Base-by-base conservation (phyloP, 2,329 filamentous ascomycete species). In the Xylariaceae sp. region DNA sequence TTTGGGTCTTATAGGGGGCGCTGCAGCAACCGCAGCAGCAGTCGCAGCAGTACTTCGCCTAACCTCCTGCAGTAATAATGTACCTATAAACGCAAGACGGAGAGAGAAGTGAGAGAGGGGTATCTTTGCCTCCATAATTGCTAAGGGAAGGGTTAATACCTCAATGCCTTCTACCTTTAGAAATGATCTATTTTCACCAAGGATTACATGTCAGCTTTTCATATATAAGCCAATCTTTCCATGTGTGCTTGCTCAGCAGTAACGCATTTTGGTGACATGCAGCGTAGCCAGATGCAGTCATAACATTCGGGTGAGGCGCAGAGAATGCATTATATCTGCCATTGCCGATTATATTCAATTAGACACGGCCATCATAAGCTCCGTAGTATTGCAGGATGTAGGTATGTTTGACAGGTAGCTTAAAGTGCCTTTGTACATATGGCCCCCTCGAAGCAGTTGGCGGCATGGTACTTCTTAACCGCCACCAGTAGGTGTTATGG, bases 381-480 rank as follows among this genome's bases (percentile, higher is more conserved):
- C n/a, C n/a, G n/a, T n/a, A n/a, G n/a, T 16, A 2, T 20, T 13
- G 36, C 43, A 42, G 21, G 26, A 32, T 32, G 18, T 35, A 30
- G 10, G 20, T 20, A 45, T 33, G n/a, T 26, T 44, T 20, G 26
- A 40, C 41, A 40, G 18, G 16, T 24, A 24, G 6, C 21, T 6
- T 5, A 4, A 24, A 37, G 42, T 26, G 49, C 53, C 49, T 30
- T 30, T 13, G 13, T 44, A 45, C 37, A 39, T 39, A 23, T 27
- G 16, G 49, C 53, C 53, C 53, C 44, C 37, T 48, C 16, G 44
- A 53, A 8, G 37, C 27, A 47, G 37, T 47, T 11, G 26, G 36
- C 47, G 15, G 47, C 29, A 54, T 50, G 32, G 24, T 20, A 47
- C 42, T 43, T 33, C 16, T 44, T 8, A 27, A 18, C 21, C 6